phyloP scores from a whole-genome alignment of 306 rosid species.

The Styphnolobium japonicum region DNA sequence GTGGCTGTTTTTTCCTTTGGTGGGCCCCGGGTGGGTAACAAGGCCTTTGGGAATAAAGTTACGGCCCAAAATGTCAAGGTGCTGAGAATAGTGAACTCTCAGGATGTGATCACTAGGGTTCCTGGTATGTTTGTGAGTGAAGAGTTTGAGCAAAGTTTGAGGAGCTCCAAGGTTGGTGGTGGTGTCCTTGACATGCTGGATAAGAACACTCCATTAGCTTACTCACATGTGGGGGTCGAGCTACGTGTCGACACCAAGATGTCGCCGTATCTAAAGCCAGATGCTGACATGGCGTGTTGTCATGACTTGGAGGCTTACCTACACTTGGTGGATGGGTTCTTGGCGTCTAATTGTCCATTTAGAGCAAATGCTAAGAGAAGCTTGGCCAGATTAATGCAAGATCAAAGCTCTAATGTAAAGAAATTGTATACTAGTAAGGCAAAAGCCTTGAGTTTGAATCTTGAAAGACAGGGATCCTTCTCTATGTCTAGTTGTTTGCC shows the following conservation, averaged over 20 bases:
- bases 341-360: conserved; percentile 83
- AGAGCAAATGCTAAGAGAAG: conserved; percentile 86
- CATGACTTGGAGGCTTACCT: conserved; percentile 93
- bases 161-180: conserved; percentile 34
- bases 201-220: conserved; percentile 46
- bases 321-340: conserved; percentile 87
- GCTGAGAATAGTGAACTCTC: conserved; percentile 73
- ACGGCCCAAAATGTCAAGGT: conserved; percentile 61
- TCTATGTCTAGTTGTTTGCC: conserved; percentile 59
- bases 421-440: conserved; percentile 77
- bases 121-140: conserved; percentile 57
- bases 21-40: conserved; percentile 86
- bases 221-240: conserved; percentile 76
- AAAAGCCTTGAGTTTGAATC: conserved; percentile 49
- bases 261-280: conserved; percentile 87
- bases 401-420: conserved; percentile 74
- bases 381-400: conserved; percentile 58
- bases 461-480: conserved; percentile 33
- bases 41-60: conserved; percentile 45
- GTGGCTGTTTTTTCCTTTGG: conserved; percentile 93
- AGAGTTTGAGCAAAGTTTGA: conserved; percentile 43
- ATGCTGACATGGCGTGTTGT: conserved; percentile 90
- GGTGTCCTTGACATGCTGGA: conserved; percentile 45
- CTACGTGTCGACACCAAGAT: conserved; percentile 75
- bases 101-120: conserved; percentile 76